Evolutionary conservation across 805 yeast genomes (phyloP), one percentile per base, ranked within the genome.

Genomic region (Ogataea trehaloabstinens): DNA sequence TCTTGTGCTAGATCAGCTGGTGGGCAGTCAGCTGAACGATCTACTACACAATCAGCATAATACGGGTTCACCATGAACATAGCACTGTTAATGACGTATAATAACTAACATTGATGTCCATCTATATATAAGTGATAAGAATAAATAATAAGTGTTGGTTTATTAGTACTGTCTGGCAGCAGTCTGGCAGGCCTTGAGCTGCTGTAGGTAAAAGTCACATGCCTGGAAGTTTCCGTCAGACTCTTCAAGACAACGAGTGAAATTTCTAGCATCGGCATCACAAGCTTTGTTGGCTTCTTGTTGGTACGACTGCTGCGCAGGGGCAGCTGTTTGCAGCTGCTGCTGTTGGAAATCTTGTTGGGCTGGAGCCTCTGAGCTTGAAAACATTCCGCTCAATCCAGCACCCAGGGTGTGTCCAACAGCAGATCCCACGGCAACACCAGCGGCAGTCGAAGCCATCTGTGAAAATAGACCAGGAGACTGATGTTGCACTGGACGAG

Each of bases 381-480:
- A 88, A 56, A 91, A 91, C 76, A 93, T 67, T 35, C 87, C 75
- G 35, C 95, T 81, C 55, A 93, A 70, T 56, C 98, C 98, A 46
- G 95, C 95, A 69, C 97, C 97, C 42, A 91, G 52, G 28, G 97
- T 88, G 74, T 93, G 99, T 46, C 99, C 99, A 39, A 91, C 82
- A 45, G 98, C 83, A 37, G 96, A 87, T 56, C 99, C 99, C 41
- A 93, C 97, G 38, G 98, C 99, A 31, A 93, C 99, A 81, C 99
- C 99, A 35, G 98, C 99, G 40, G 99, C 99, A 34, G 99, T 93
- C 34, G 95, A 74, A 28, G 98, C 98, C 99, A 93, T 93, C 70
- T 93, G 95, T 44, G 91, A 85, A 57, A 91, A 90, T 61, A 91
- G 56, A 56, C 98, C 97, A 34, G 97, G 97, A 55, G 74, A 78